Conservation (phyloP, 2,329 filamentous ascomycete species). For the Alternaria ventricosa region DNA sequence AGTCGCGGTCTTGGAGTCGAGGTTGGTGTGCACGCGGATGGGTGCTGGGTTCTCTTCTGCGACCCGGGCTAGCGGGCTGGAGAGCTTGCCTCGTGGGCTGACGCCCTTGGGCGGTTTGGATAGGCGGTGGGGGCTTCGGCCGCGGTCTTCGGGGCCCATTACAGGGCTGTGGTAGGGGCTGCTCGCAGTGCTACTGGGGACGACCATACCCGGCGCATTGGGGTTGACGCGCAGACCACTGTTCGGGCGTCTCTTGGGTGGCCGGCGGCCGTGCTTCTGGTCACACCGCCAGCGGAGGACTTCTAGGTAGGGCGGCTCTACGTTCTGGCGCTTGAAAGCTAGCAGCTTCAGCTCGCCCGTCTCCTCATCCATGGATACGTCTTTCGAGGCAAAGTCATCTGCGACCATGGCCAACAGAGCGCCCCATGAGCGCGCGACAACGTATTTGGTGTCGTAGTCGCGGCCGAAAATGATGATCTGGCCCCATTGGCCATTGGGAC, state of each 20-base stretch:
- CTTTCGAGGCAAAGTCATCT: slow-evolving; percentile 90
- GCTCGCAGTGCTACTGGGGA: slow-evolving; percentile 57
- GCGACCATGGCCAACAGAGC: slow-evolving; percentile 85
- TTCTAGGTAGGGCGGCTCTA: slow-evolving; percentile 92
- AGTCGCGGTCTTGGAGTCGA: slow-evolving; percentile 36
- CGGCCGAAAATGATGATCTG: slow-evolving; percentile 96
- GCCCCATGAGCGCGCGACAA: slow-evolving; percentile 90
- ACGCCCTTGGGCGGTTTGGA: slow-evolving; percentile 64
- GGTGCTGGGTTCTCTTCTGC: slow-evolving; percentile 67
- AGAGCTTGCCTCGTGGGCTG: slow-evolving; percentile 70
- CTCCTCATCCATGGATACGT: slow-evolving; percentile 93
- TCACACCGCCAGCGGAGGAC: slow-evolving; percentile 95
- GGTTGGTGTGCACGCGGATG: slow-evolving; percentile 47
- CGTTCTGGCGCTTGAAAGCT: slow-evolving; percentile 79
- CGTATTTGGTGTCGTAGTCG: slow-evolving; percentile 98
- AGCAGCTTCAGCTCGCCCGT: slow-evolving; percentile 87
- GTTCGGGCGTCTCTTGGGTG: slow-evolving; percentile 56
- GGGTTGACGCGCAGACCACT: slow-evolving; percentile 62
- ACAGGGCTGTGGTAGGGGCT: slow-evolving; percentile 70
- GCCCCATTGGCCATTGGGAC: slow-evolving; percentile 89
- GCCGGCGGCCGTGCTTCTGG: slow-evolving; percentile 81
- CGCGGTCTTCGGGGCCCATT: slow-evolving; percentile 64
- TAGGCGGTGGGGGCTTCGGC: slow-evolving; percentile 74
- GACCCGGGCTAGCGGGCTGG: slow-evolving; percentile 75
- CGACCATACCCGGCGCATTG: slow-evolving; percentile 53